Evolutionary conservation across 345 rosid genomes (phyloP).

Genomic region (Boechera divaricarpa): DNA sequence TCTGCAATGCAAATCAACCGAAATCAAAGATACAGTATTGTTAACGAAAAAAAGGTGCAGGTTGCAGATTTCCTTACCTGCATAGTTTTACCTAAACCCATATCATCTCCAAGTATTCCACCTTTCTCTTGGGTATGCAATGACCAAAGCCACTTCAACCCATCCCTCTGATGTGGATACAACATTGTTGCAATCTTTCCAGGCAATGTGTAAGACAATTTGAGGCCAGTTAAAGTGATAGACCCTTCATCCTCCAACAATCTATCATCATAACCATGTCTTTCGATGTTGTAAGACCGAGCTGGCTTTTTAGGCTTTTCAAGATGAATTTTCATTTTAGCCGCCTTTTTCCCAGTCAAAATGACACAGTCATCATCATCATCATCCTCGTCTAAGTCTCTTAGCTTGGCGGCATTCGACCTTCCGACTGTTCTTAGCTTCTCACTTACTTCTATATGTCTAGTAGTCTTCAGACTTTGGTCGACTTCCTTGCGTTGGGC

Average conservation of each 20-base stretch:
- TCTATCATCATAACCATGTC: slow-evolving; percentile 51
- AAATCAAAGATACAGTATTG: background rate
- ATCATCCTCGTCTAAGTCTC: slow-evolving; percentile 48
- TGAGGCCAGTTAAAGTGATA: slow-evolving; percentile 58
- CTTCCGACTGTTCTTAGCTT: slow-evolving; percentile 50
- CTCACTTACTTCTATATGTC: slow-evolving; percentile 44
- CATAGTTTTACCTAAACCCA: slow-evolving; percentile 99
- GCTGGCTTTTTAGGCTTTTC: slow-evolving; percentile 46
- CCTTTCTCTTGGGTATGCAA: slow-evolving; percentile 90
- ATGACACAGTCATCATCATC: slow-evolving; percentile 55
- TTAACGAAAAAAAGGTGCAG: background rate
- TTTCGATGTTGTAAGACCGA: slow-evolving; percentile 35
- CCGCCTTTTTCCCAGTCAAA: slow-evolving; percentile 47
- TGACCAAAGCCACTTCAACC: slow-evolving; percentile 95
- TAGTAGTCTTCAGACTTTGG: slow-evolving; percentile 42
- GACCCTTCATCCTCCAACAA: slow-evolving; percentile 52
- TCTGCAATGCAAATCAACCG: slow-evolving; percentile 54
- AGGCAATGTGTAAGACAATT: slow-evolving; percentile 57
- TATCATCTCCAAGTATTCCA: slow-evolving; percentile 97
- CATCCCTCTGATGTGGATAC: slow-evolving; percentile 89
- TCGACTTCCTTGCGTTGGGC: slow-evolving; percentile 39
- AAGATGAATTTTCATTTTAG: slow-evolving; percentile 32
- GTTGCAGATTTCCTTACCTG: slow-evolving; percentile 59
- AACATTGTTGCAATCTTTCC: slow-evolving; percentile 67
- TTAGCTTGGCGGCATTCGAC: slow-evolving; percentile 47